phyloP scores from a whole-genome alignment of 345 rosid genomes.

The Passiflora organensis region DNA sequence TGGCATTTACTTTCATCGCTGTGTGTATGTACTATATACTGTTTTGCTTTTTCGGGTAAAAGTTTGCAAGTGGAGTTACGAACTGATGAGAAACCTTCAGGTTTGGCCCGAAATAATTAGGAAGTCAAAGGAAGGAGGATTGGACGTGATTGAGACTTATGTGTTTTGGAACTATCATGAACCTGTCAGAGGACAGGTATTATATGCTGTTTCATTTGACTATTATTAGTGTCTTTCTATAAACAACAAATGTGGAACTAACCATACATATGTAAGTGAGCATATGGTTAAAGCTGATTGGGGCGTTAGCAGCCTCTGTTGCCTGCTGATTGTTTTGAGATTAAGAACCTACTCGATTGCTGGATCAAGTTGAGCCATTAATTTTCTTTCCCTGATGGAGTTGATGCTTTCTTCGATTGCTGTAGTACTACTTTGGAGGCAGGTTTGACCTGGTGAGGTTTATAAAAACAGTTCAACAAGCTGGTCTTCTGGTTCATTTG shows the following conservation, averaged over 20 bases:
- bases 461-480: slow-evolving; percentile 51
- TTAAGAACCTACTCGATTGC: too few species aligned
- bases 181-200: slow-evolving; percentile 58
- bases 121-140: slow-evolving; percentile 59
- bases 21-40: too few species aligned
- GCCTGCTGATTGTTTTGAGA: too few species aligned
- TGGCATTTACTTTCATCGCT: not conserved
- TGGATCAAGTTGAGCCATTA: not conserved
- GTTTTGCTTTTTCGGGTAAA: too few species aligned
- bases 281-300: too few species aligned
- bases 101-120: slow-evolving; percentile 59
- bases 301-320: too few species aligned
- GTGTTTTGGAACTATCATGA: slow-evolving; percentile 69
- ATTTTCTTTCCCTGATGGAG: not conserved
- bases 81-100: slow-evolving; percentile 26
- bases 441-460: slow-evolving; percentile 61
- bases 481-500: slow-evolving; percentile 58
- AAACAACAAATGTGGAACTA: too few species aligned
- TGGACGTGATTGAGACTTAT: slow-evolving; percentile 60
- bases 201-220: not conserved
- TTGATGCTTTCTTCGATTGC: slow-evolving; percentile 7
- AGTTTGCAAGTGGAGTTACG: too few species aligned
- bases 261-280: too few species aligned
- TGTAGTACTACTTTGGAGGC: slow-evolving; percentile 56
- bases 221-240: not conserved